Evolutionary conservation across 345 rosid genomes (phyloP), one percentile per base, ranked within the genome.

Genomic region (Carallia brachiata): DNA sequence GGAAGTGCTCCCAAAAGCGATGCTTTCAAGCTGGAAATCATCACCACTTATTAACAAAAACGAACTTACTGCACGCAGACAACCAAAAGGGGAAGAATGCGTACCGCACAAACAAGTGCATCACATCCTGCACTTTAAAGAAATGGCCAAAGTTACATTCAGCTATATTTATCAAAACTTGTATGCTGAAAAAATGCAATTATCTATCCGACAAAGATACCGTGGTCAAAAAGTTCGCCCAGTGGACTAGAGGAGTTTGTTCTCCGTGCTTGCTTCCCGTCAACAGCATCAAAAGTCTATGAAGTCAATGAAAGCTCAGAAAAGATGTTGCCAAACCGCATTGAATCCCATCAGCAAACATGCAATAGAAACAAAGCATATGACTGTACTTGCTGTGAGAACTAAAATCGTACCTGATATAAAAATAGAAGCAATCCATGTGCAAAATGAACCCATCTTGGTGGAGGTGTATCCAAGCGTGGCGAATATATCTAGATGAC

Each of bases 101-200:
- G 74, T 87, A 95, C 99, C 82, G 96, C 99, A 82, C 99, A 95
- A 48, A 91, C 99, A 75, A 92, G 99, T 1, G 99, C 99, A 85
- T 95, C 99, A 27, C 99, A 95, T 63, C 99, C 99, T 95, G 86
- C 83, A 82, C 80, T 32, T 76, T 13, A 53, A 63, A 63, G 53
- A 39, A 52, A 69, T 68, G 17, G 52, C 57, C 65, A 71, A 28
- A 67, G 37, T 32, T 23, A 72, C 19, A 63, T 55, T 67, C 3
- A 16, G 12, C 48, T 75, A 70, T 55, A 32, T 54, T 36, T n/a
- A 56, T 36, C 15, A 75, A 53, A 9, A 44, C 1, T 12, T 44
- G 50, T 44, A 12, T 12, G 50, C 16, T 44, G 50, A 44, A 44
- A 18, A 64, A 53, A 36, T 40, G n/a, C 58, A 67, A 7, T 44